These are phyloP conservation scores for Blastobotrys serpentis DNA, from an alignment of 1,139 yeast species.

Conservation along the genomic window DNA sequence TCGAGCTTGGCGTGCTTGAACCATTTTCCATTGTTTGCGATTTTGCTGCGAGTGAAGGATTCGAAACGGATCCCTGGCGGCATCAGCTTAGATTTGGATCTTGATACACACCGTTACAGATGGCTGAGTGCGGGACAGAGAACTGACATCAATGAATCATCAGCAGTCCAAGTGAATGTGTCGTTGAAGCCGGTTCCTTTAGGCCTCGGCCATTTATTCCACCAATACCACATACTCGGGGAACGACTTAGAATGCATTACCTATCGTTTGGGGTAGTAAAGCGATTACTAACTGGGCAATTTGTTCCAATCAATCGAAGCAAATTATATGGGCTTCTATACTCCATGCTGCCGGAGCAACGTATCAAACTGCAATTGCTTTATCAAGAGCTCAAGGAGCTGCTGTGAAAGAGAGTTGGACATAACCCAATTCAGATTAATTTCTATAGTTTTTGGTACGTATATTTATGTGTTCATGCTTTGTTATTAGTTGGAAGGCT, in stretches of 20 bases:
- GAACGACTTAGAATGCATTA: conserved; percentile 45
- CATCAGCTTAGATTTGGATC: conserved; percentile 45
- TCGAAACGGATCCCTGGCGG: conserved; percentile 92
- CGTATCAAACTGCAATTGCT: conserved; percentile 31
- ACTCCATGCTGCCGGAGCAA: conserved; percentile 49
- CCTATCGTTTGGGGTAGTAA: conserved; percentile 43
- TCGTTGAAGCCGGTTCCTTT: conserved; percentile 48
- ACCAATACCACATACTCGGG: conserved; percentile 47
- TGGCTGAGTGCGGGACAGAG: not conserved
- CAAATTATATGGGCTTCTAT: conserved; percentile 48
- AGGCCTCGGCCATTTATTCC: conserved; percentile 45
- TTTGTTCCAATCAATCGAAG: conserved; percentile 49
- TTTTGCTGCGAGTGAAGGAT: conserved; percentile 76
- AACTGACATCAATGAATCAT: conserved; percentile 21
- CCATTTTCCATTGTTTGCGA: conserved; percentile 82
- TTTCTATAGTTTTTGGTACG: not conserved
- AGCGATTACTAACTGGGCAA: conserved; percentile 45
- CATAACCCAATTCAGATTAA: not conserved
- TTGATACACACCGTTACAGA: conserved; percentile 13
- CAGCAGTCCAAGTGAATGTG: conserved; percentile 24
- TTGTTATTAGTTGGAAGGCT: conserved; percentile 35
- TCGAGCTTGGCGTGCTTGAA: conserved; percentile 64
- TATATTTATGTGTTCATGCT: conserved; percentile 17
- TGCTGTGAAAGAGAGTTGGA: conserved; percentile 3
- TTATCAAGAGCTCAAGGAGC: conserved; percentile 22